Evolutionary conservation across 257 asterid genomes (phyloP).

Genomic region (Petunia secreta): DNA sequence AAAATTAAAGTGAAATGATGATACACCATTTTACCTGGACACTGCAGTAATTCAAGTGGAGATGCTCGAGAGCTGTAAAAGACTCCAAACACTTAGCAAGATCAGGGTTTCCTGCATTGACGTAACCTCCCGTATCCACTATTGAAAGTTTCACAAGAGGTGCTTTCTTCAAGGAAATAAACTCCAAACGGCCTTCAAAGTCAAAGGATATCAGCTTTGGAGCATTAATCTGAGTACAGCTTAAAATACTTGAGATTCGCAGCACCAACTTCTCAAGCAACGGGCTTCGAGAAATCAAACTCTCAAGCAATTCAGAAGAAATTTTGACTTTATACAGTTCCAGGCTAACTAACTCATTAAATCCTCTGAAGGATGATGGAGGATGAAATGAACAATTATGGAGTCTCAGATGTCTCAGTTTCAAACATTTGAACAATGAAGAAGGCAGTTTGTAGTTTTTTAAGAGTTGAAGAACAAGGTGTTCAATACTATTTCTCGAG

Average conservation of each 20-base stretch:
- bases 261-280: conserved; percentile 23
- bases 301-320: conserved; percentile 12
- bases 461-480: neutral
- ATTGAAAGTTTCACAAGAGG: conserved; percentile 14
- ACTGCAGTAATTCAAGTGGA: conserved; percentile 6
- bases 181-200: neutral
- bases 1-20: neutral
- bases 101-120: neutral
- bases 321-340: conserved; percentile 2
- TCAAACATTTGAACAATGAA: conserved; percentile 16
- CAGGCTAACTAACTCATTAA: conserved; percentile 16
- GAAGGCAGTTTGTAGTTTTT: conserved; percentile 26
- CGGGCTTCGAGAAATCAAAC: conserved; percentile 23
- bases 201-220: conserved; percentile 24
- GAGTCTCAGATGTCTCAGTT: conserved; percentile 19
- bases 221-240: conserved; percentile 21
- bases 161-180: neutral
- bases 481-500: conserved; percentile 22
- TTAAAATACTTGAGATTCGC: neutral
- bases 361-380: conserved; percentile 28
- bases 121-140: neutral
- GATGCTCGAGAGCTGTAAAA: conserved; percentile 25
- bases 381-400: conserved; percentile 5
- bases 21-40: neutral
- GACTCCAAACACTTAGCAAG: neutral